Evolutionary conservation across 2,329 filamentous ascomycete genomes (phyloP).

Genomic region (Domatiomyces globalis): DNA sequence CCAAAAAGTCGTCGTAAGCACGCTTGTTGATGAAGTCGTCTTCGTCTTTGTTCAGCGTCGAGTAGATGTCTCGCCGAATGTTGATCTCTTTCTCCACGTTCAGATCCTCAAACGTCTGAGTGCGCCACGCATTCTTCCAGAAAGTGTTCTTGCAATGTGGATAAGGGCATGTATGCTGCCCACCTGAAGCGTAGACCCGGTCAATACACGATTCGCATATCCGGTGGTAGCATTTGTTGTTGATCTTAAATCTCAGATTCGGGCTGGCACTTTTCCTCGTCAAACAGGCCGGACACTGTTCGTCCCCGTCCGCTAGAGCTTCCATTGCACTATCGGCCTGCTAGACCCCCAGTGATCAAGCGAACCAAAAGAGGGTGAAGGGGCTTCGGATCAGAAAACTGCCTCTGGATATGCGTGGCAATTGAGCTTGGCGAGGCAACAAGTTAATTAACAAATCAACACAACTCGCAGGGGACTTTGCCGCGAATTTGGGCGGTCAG

Average conservation of each 20-base stretch:
- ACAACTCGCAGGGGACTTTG: too few relatives aligned
- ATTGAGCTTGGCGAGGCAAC: too few relatives aligned
- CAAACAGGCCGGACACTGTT: slow-evolving; percentile 80
- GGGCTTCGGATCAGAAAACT: not conserved
- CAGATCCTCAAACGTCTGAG: slow-evolving; percentile 81
- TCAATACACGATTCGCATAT: slow-evolving; percentile 97
- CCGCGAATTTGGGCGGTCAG: too few relatives aligned
- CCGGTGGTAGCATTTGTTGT: slow-evolving; percentile 96
- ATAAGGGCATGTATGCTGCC: slow-evolving; percentile 83
- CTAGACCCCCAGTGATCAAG: not conserved
- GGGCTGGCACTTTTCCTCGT: slow-evolving; percentile 89
- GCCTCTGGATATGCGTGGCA: too few relatives aligned
- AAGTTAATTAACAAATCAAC: too few relatives aligned
- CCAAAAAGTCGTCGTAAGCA: slow-evolving; percentile 87
- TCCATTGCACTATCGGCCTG: not conserved
- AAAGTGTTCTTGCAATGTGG: slow-evolving; percentile 77
- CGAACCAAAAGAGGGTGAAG: not conserved
- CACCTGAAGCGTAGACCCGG: slow-evolving; percentile 70
- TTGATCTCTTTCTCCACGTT: slow-evolving; percentile 85
- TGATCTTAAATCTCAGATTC: slow-evolving; percentile 88
- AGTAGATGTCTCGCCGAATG: slow-evolving; percentile 48
- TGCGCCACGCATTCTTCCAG: slow-evolving; percentile 50
- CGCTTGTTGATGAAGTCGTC: slow-evolving; percentile 78
- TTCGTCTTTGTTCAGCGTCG: slow-evolving; percentile 59
- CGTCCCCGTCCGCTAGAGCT: not conserved